Conservation (phyloP, 2,329 filamentous ascomycete genomes). For the Microcyclospora pomicola region DNA sequence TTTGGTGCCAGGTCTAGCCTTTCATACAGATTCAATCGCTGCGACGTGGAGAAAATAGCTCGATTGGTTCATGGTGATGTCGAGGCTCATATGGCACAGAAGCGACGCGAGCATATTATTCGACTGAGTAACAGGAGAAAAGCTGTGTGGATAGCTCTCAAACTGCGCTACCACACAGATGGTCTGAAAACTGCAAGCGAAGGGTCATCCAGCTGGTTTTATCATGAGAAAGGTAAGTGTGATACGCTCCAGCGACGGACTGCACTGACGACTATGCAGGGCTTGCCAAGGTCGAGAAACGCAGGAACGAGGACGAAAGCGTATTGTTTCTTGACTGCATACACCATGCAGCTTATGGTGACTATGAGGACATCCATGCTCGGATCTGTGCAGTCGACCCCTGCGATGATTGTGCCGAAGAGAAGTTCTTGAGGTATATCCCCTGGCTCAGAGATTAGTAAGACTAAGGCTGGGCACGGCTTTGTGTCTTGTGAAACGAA, state of each 20-base stretch:
- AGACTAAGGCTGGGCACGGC: no score
- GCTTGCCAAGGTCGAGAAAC: no score
- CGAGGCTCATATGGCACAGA: conserved; percentile 3
- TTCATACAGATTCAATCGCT: conserved; percentile 4
- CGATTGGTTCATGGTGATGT: conserved; percentile 5
- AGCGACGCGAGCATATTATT: background rate
- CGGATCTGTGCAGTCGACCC: conserved; percentile 1
- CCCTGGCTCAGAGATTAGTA: no score
- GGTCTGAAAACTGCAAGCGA: no score
- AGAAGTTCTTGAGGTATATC: background rate
- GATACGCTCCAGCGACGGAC: no score
- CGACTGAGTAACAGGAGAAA: no score
- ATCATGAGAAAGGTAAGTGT: no score
- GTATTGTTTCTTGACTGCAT: no score
- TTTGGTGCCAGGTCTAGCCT: background rate
- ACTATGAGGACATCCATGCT: conserved; percentile 3
- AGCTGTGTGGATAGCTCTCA: background rate
- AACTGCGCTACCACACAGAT: conserved; percentile 5
- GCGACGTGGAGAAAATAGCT: conserved; percentile 5
- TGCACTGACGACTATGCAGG: no score
- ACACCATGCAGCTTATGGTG: background rate
- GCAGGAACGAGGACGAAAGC: no score
- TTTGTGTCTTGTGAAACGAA: no score
- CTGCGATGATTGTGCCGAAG: background rate
- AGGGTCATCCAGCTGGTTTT: no score